Evolutionary conservation across 2,329 filamentous ascomycete species (phyloP), one percentile per base, ranked within the genome.

Genomic region (Akanthomyces muscarius): DNA sequence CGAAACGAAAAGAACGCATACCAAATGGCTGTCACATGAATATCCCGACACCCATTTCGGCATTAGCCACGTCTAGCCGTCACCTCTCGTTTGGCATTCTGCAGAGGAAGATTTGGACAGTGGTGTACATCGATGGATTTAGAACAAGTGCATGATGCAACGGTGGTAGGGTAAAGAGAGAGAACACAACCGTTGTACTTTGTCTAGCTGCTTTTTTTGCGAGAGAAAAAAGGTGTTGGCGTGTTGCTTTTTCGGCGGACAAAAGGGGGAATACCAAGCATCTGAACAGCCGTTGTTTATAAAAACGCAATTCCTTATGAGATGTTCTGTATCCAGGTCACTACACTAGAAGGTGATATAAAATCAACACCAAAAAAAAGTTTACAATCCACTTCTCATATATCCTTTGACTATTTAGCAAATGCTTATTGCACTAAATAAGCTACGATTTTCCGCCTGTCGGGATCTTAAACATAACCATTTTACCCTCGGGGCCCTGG

Each of bases 231-330:
- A 36, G 36, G 58, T 61, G 58, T 61, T 61, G 48, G 58, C 50
- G 50, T 61, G 50, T 44, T 61, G 33, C 23, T 54, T 61, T 54
- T 48, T n/a, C 25, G 50, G 18, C 25, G 50, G 33, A 28, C 42
- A 61, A 54, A 52, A n/a, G 41, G 28, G 25, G 57, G 58, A 61
- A 47, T 54, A 53, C 41, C 58, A 52, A 54, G 58, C 58, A 54
- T 61, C 58, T 47, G 41, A 61, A 47, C 38, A 38, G 58, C 41
- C 41, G 48, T 36, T 54, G 58, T 61, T 52, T 30, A 33, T 51
- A 42, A 54, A 36, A 21, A 53, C 41, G 50, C 25, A 33, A 54
- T 61, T 61, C 45, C 36, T 54, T 38, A 61, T 28, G 47, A 44
- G 57, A 44, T 52, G 47, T 52, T 51, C 33, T 33, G 38, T 60